Evolutionary conservation across 805 yeast genomes (phyloP), one percentile per base, ranked within the genome.

Genomic region (Metschnikowia gruessii): DNA sequence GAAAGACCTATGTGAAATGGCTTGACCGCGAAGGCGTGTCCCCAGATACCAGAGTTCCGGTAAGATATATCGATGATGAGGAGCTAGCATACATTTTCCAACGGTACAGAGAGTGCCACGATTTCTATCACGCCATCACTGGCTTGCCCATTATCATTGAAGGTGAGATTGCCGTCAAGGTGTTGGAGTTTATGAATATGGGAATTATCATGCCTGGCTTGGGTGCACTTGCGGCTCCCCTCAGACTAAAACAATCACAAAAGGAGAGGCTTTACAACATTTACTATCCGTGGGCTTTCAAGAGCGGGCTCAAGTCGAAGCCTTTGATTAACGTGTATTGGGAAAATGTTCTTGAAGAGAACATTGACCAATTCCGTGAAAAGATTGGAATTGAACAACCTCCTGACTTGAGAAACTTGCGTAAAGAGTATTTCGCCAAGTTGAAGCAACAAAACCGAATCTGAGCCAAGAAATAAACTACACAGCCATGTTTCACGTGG

Each of bases 161-260:
- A 61, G 99, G 99, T n/a, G 99, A 94, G 62, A 84, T 94, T 43
- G 89, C 97, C 0, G 85, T 94, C 16, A 94, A 94, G 65, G 85
- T 90, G 11, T 82, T 94, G 56, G 99, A 92, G 65, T 95, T 83
- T 59, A 85, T 94, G 60, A 92, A 94, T 63, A 78, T 92, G 49
- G 95, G 95, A 4, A 80, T 94, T 37, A 97, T 97, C 12, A 91
- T 92, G 95, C 90, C 97, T 3, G 96, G 96, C 0, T 63, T 94
- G 42, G 97, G 97, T 0, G 91, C 96, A 0, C 56, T 87, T n/a
- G 78, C 89, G 53, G 96, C 97, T 3, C 97, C 97, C 1, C 75
- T 85, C 58, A 78, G 91, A 50, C 74, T 92, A 48, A 82, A 79
- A 45, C 66, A 75, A 2, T 70, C 75, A 42, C 90, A 88, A 58